Base-by-base conservation (phyloP, 1,284 basidiomycete species). In the Naganishia liquefaciens region DNA sequence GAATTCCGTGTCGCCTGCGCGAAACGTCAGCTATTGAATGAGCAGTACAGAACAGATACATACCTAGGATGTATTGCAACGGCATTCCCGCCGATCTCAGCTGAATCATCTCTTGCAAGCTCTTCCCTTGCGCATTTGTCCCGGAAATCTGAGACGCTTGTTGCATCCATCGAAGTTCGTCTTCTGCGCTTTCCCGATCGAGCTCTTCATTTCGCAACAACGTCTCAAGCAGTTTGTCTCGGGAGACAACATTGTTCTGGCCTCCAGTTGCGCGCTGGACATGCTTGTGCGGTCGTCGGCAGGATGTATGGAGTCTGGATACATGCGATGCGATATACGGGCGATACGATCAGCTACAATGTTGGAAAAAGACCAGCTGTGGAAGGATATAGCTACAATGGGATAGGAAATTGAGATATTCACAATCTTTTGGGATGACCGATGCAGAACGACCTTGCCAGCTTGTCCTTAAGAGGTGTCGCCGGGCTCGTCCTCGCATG, bases 11-110 rank as follows among this genome's bases (percentile, higher is more conserved):
- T 85, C 86, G 19, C 92, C 92, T 93, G 27, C 33, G 21, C 17
- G n/a, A 13, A 13, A 37, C 46, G 5, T 39, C 19, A 19, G 46
- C 6, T 25, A 21, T n/a, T 23, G 21, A 15, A 46, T 53, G 13
- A 50, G 47, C 33, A 7, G 33, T 13, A 37, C 13, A 37, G 4
- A 37, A 37, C 13, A 27, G 17, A 33, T 63, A 76, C 82, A 67
- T 73, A 90, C 92, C 91, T 44, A 95, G 82, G 70, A 95, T 88
- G 75, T 94, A 95, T 72, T 94, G 91, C n/a, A 94, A 81, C 0
- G 92, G 92, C 77, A 92, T 90, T 19, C 90, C 87, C 4, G 72
- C 68, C 15, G 83, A 71, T 69, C 90, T 62, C 39, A 75, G 67
- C 37, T 63, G 30, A 3, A 79, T 76, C 67, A 75, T 65, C 17